A percentile compares a stretch with the other conserved stretches of the same genome.
phyloP scores from a whole-genome alignment of 2,329 filamentous ascomycete species.

The Dactylonectria estremocensis region DNA sequence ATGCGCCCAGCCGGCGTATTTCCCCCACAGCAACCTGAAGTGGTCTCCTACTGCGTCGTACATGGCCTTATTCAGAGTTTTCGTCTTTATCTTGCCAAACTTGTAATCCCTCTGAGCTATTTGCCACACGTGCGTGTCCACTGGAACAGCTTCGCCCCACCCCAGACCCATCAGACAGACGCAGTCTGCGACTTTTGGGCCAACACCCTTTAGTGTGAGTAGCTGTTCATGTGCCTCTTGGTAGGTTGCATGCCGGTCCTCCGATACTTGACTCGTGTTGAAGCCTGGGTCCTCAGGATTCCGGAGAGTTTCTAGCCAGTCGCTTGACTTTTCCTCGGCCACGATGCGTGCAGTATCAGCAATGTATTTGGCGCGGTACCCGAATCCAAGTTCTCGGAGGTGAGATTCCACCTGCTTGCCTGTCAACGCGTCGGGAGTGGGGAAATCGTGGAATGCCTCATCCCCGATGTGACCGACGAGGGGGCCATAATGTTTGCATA shows the following conservation, averaged over 20 bases:
- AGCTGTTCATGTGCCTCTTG: slow-evolving; percentile 85
- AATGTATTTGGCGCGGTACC: slow-evolving; percentile 95
- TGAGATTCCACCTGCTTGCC: slow-evolving; percentile 83
- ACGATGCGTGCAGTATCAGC: slow-evolving; percentile 87
- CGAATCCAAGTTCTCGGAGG: slow-evolving; percentile 88
- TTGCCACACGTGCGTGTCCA: slow-evolving; percentile 99
- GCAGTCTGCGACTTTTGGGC: slow-evolving; percentile 97
- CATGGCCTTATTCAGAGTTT: slow-evolving; percentile 88
- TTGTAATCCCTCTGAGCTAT: slow-evolving; percentile 97
- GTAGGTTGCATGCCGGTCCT: slow-evolving; percentile 74
- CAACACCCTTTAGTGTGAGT: slow-evolving; percentile 86
- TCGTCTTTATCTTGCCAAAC: slow-evolving; percentile 87
- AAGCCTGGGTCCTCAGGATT: slow-evolving; percentile 82
- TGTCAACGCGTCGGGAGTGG: slow-evolving; percentile 80
- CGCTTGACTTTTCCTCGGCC: slow-evolving; percentile 73
- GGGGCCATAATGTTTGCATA: slow-evolving; percentile 88
- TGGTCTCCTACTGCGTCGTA: slow-evolving; percentile 93
- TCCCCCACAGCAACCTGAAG: slow-evolving; percentile 91
- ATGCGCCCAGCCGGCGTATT: slow-evolving; percentile 97
- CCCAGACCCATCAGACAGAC: slow-evolving; percentile 96
- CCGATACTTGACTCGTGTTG: slow-evolving; percentile 60
- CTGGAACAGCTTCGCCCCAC: slow-evolving; percentile 95
- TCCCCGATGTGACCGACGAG: slow-evolving; percentile 80
- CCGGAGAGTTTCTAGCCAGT: slow-evolving; percentile 84
- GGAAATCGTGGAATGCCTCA: slow-evolving; percentile 89